phyloP scores from a whole-genome alignment of 805 yeast genomes.

The Saccharomycopsis schoenii region DNA sequence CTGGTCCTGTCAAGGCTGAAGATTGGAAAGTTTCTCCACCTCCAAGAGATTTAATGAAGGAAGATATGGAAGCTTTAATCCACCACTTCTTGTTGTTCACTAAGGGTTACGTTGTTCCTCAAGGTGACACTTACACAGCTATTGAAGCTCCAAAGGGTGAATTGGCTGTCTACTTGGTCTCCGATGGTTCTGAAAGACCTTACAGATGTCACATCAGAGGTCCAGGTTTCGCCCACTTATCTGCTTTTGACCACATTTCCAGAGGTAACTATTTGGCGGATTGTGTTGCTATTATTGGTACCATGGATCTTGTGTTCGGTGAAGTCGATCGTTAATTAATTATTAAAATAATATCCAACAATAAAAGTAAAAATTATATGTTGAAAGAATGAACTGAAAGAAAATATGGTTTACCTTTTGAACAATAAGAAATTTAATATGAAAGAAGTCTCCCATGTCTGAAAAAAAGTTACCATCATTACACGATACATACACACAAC shows the following conservation, averaged over 20 bases:
- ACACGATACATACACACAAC: neutral
- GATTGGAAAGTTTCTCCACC: constrained; percentile 82
- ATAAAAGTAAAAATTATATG: neutral
- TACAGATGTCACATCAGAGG: constrained; percentile 89
- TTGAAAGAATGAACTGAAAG: neutral
- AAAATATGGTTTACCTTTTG: neutral
- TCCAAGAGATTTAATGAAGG: constrained; percentile 73
- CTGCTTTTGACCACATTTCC: constrained; percentile 78
- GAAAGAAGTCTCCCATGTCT: neutral
- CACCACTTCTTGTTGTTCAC: constrained; percentile 84
- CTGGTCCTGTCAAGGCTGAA: constrained; percentile 85
- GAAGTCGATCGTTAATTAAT: constrained; percentile 70
- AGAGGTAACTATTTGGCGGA: constrained; percentile 85
- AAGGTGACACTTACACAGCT: constrained; percentile 84
- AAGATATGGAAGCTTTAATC: constrained; percentile 86
- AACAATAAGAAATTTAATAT: neutral
- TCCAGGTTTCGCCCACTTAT: constrained; percentile 89
- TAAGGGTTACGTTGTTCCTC: constrained; percentile 82
- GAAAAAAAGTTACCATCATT: neutral
- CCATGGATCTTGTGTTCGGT: constrained; percentile 92
- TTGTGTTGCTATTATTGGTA: constrained; percentile 89
- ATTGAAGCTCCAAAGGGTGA: constrained; percentile 95
- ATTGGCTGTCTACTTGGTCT: constrained; percentile 82
- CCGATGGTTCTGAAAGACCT: constrained; percentile 86
- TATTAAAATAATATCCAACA: neutral